Percentiles rank a stretch among this genome's conserved stretches.
These are phyloP conservation scores for Postia placenta DNA, from an alignment of 768 basidiomycete species.

Conservation along the genomic window DNA sequence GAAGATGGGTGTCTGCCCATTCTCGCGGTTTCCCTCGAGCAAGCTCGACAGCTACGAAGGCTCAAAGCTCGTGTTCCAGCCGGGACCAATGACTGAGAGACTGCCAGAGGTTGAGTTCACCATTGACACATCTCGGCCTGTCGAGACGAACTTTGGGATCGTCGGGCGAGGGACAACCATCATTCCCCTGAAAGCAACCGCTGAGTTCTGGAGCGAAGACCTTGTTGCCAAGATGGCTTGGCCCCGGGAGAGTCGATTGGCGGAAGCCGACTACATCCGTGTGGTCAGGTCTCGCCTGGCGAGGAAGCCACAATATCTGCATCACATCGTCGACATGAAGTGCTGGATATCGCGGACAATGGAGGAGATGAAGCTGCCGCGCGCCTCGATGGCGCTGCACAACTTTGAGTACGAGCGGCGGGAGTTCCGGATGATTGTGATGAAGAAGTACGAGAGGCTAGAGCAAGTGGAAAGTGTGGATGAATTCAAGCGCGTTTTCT, in stretches of 20 bases:
- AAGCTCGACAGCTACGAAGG: background rate
- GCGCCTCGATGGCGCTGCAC: background rate
- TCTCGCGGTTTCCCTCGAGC: background rate
- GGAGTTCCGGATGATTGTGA: background rate
- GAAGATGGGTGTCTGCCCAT: constrained; percentile 2
- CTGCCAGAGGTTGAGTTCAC: background rate
- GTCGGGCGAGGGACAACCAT: constrained; percentile 3
- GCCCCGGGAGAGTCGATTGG: background rate
- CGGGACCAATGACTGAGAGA: background rate
- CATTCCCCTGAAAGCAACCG: background rate
- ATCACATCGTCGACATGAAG: constrained; percentile 5
- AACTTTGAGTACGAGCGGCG: background rate
- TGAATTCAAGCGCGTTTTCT: constrained; percentile 1
- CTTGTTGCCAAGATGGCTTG: constrained; percentile 5
- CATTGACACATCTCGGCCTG: background rate
- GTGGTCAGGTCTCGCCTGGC: background rate
- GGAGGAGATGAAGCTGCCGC: constrained; percentile 2
- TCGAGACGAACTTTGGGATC: background rate
- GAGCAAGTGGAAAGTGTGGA: background rate
- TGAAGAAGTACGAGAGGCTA: background rate
- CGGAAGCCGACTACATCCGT: too few species aligned
- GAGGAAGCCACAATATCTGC: background rate
- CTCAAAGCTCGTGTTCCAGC: background rate
- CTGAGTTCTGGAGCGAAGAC: background rate
- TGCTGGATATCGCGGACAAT: background rate